Evolutionary conservation across 345 rosid genomes (phyloP).

Genomic region (Euclidium syriacum): DNA sequence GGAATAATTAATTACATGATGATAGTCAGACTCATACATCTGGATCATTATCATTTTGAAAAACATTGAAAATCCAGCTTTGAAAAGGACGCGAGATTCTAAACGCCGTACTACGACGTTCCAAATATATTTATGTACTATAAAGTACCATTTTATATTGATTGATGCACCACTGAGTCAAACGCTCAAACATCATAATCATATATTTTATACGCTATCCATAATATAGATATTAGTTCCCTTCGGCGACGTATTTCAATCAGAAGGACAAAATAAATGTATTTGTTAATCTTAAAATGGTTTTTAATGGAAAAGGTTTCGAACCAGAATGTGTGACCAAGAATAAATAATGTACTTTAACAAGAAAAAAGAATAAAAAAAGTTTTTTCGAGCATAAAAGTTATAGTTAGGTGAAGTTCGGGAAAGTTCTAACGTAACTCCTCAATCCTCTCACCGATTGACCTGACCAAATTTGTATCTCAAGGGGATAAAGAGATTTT

Average conservation of each 20-base stretch:
- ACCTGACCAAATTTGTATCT: not conserved
- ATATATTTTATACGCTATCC: not conserved
- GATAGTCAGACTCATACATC: too few relatives aligned
- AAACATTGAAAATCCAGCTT: not conserved
- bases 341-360: too few relatives aligned
- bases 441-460: not conserved
- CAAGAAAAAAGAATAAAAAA: too few relatives aligned
- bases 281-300: not conserved
- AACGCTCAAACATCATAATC: not conserved
- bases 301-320: too few relatives aligned
- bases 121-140: not conserved
- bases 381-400: too few relatives aligned
- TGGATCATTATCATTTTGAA: not conserved
- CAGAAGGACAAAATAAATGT: not conserved
- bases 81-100: constrained; percentile 6
- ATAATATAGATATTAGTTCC: not conserved
- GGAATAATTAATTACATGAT: not conserved
- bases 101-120: constrained; percentile 9
- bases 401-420: not conserved
- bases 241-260: not conserved
- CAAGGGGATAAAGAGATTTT: not conserved
- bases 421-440: not conserved
- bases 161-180: not conserved
- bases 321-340: too few relatives aligned
- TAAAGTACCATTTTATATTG: not conserved